Conservation (phyloP, 768 basidiomycete genomes). For the Kwoniella europaea region DNA sequence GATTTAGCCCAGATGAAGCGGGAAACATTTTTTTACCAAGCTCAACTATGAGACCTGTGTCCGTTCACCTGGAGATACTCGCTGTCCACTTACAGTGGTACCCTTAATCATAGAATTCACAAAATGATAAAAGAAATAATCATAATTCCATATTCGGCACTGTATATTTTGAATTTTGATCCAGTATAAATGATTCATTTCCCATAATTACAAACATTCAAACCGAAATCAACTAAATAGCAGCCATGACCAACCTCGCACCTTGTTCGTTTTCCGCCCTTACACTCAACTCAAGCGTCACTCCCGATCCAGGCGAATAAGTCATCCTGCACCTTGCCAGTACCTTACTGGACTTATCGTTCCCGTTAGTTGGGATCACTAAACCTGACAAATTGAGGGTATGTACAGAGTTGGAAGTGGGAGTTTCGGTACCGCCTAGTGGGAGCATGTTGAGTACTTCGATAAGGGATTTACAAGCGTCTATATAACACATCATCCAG, state of each 20-base stretch:
- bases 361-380: slow-evolving; percentile 86
- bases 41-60: not conserved
- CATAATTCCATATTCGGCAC: no score
- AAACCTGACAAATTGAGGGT: slow-evolving; percentile 91
- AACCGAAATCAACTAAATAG: slow-evolving; percentile 63
- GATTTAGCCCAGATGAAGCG: no score
- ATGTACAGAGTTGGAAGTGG: slow-evolving; percentile 83
- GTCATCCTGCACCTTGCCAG: slow-evolving; percentile 95
- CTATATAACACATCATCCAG: slow-evolving; percentile 59
- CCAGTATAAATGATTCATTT: no score
- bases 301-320: slow-evolving; percentile 83
- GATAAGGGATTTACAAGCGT: slow-evolving; percentile 93
- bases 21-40: not conserved
- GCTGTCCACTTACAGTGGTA: no score
- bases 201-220: no score
- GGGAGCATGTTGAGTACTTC: slow-evolving; percentile 98
- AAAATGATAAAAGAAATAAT: no score
- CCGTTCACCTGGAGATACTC: no score
- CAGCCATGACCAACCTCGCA: slow-evolving; percentile 84
- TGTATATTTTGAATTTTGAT: no score
- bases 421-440: slow-evolving; percentile 84
- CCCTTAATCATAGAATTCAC: no score
- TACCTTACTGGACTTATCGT: slow-evolving; percentile 65
- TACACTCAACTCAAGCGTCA: slow-evolving; percentile 87
- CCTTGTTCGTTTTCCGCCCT: slow-evolving; percentile 88